Percentiles rank a stretch among this genome's conserved stretches.
These are phyloP conservation scores for Hypoxylon fuscum DNA, from an alignment of 495 filamentous ascomycete species.

Conservation along the genomic window DNA sequence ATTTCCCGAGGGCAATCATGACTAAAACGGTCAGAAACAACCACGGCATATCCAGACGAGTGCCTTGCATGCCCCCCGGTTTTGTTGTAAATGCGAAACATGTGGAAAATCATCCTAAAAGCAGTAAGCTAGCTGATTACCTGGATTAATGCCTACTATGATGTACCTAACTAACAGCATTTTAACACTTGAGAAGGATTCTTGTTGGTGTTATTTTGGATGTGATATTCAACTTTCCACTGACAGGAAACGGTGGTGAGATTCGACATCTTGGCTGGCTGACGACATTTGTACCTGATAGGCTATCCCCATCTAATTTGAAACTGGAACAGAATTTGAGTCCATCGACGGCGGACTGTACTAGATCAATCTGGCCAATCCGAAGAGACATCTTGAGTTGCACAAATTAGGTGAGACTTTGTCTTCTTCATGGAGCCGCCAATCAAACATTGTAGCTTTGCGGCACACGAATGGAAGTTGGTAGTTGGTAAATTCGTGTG, in stretches of 20 bases:
- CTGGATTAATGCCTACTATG: no score
- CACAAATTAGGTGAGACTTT: conserved; percentile 23
- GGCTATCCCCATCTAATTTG: conserved; percentile 22
- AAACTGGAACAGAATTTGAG: conserved; percentile 9
- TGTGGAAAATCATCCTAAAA: neutral
- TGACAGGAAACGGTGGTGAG: conserved; percentile 8
- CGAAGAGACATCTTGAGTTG: conserved; percentile 11
- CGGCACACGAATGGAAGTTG: conserved; percentile 1
- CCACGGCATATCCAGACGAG: neutral
- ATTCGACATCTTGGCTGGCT: neutral
- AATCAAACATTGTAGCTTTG: conserved; percentile 31
- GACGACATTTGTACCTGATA: conserved; percentile 13
- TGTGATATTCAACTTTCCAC: conserved; percentile 15
- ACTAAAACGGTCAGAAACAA: neutral
- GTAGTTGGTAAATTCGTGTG: no score
- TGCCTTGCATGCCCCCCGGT: neutral
- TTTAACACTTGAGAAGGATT: no score
- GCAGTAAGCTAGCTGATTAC: no score
- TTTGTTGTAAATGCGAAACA: conserved; percentile 14
- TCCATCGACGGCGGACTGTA: neutral
- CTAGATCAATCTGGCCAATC: conserved; percentile 19
- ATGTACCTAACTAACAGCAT: no score
- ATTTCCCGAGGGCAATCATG: conserved; percentile 7
- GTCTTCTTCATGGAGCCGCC: conserved; percentile 19
- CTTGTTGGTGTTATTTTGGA: no score